Conservation (phyloP, 2,329 filamentous ascomycete genomes). For the Hymenotorrendiella dingleyae region DNA sequence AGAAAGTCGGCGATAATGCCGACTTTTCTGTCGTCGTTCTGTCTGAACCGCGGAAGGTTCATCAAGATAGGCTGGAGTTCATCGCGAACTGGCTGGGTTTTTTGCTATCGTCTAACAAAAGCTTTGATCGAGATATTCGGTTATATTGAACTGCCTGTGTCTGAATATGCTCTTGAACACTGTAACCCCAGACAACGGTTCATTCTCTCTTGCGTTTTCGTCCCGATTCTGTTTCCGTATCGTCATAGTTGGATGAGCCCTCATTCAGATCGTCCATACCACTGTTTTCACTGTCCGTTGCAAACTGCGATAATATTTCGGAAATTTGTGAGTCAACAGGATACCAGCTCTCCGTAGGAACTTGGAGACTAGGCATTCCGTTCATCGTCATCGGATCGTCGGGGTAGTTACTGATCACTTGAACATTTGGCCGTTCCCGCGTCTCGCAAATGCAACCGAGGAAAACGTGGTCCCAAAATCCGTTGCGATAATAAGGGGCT, state of each 20-base stretch:
- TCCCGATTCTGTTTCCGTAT: no score
- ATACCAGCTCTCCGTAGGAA: constrained; percentile 16
- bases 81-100: constrained; percentile 10
- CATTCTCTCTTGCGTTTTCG: no score
- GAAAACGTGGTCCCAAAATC: constrained; percentile 18
- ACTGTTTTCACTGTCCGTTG: no score
- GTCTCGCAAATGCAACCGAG: constrained; percentile 12
- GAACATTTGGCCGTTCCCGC: neutral
- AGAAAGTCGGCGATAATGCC: constrained; percentile 17
- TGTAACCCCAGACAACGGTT: no score
- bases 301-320: no score
- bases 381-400: constrained; percentile 5
- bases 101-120: constrained; percentile 14
- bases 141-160: no score
- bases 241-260: no score
- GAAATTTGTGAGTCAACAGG: no score
- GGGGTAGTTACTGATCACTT: constrained; percentile 10
- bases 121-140: constrained; percentile 10
- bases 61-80: constrained; percentile 6
- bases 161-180: no score
- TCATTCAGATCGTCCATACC: no score
- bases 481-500: constrained; percentile 11
- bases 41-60: constrained; percentile 1
- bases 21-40: constrained; percentile 4
- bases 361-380: constrained; percentile 5